These are phyloP conservation scores for Yamadazyma buinensis DNA, from an alignment of 1,139 yeast genomes.

Conservation along the genomic window DNA sequence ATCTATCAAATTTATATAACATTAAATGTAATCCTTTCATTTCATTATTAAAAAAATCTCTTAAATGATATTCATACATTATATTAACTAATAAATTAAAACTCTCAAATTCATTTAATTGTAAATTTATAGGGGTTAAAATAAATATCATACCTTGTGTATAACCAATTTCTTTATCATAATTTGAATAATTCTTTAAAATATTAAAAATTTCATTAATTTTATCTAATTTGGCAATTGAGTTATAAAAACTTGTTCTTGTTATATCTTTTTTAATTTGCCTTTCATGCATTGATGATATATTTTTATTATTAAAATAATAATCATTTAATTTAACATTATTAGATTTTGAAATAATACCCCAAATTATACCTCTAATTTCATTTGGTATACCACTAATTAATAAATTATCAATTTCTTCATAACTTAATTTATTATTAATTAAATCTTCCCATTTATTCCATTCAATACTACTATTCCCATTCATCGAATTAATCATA, in stretches of 20 bases:
- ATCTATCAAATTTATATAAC: constrained; percentile 84
- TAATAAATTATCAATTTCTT: constrained; percentile 70
- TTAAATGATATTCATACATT: constrained; percentile 78
- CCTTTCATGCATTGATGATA: constrained; percentile 65
- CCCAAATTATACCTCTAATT: constrained; percentile 90
- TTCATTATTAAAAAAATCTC: constrained; percentile 76
- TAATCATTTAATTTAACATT: constrained; percentile 70
- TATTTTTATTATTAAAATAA: constrained; percentile 47
- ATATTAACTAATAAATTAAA: constrained; percentile 76
- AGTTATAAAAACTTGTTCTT: constrained; percentile 77
- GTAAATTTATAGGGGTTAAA: constrained; percentile 77
- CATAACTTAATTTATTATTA: constrained; percentile 10
- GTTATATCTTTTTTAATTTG: constrained; percentile 78
- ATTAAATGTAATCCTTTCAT: constrained; percentile 90
- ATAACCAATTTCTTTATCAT: constrained; percentile 92
- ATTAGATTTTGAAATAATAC: constrained; percentile 78
- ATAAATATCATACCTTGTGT: constrained; percentile 98
- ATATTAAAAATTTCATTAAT: constrained; percentile 64
- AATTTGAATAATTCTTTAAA: constrained; percentile 78
- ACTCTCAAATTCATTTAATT: constrained; percentile 80
- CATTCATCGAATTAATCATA: constrained; percentile 30
- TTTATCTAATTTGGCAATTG: constrained; percentile 48
- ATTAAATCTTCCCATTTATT: constrained; percentile 66
- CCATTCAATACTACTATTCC: constrained; percentile 55
- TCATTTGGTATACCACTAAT: constrained; percentile 80